phyloP scores from a whole-genome alignment of 495 filamentous ascomycete genomes.

The Thozetella sp. region DNA sequence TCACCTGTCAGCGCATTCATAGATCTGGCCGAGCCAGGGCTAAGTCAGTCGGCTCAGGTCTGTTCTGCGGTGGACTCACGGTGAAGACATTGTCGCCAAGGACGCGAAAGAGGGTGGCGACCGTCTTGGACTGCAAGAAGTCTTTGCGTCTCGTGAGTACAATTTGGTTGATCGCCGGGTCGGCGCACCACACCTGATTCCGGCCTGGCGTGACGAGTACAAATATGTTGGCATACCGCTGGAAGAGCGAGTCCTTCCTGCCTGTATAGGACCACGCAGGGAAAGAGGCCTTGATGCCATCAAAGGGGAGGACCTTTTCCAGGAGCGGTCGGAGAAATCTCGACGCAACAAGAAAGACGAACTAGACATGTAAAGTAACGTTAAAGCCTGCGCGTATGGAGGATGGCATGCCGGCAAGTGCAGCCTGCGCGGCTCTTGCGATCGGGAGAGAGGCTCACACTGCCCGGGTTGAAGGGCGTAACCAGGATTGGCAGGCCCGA shows the following conservation, averaged over 20 bases:
- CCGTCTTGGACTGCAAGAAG: constrained; percentile 21
- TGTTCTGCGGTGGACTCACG: constrained; percentile 16
- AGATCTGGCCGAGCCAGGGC: neutral
- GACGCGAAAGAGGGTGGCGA: constrained; percentile 21
- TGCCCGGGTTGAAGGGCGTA: constrained; percentile 9
- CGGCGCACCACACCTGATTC: constrained; percentile 24
- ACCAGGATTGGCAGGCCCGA: constrained; percentile 13
- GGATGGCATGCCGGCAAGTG: no score
- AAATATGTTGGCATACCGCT: constrained; percentile 20
- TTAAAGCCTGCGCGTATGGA: no score
- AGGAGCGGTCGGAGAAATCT: constrained; percentile 15
- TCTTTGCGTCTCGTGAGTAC: constrained; percentile 29
- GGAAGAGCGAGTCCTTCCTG: constrained; percentile 12
- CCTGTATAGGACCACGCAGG: constrained; percentile 29
- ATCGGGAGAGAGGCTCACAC: neutral
- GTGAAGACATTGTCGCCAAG: constrained; percentile 27
- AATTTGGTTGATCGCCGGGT: constrained; percentile 16
- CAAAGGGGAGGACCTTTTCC: constrained; percentile 19
- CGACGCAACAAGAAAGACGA: constrained; percentile 15
- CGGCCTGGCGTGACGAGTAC: constrained; percentile 23
- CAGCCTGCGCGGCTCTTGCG: no score
- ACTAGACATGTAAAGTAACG: neutral
- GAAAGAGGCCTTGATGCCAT: constrained; percentile 15
- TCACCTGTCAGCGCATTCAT: neutral
- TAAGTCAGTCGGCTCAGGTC: neutral